Evolutionary conservation across 805 yeast species (phyloP), one percentile per base, ranked within the genome.

Genomic region (Huiozyma naganishii): DNA sequence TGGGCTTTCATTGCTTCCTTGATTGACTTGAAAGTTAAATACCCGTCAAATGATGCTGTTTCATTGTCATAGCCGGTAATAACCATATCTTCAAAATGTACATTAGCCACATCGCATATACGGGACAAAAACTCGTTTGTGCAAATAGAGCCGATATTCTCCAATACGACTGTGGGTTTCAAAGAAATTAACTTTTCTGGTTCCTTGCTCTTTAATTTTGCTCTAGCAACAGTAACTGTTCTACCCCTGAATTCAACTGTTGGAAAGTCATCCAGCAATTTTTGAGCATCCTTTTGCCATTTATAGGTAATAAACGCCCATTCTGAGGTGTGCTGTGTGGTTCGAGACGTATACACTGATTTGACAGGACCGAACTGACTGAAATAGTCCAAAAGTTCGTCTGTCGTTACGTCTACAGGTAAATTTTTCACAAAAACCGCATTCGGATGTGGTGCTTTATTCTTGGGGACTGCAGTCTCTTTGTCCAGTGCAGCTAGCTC

Each of bases 271-370:
- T 59, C 50, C 13, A 73, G 66, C 9, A 73, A 69, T 5, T 52
- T 47, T 27, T 52, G 50, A 1, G 72, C 69, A 39, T 61, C 67
- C 7, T 52, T 45, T 27, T 61, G 59, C 30, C 58, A 59, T 45
- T 66, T 68, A 51, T 65, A 72, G 12, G 70, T 70, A 2, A 72
- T 61, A 48, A 70, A 71, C 6, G 70, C 71, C 65, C 66, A 62
- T 23, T 52, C 44, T 6, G 66, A 52, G 10, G 53, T 51, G 36
- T 51, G 50, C 39, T 46, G 52, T 6, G 45, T 30, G 10, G 54
- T 61, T 9, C 57, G 53, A 7, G 65, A 58, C 10, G 61, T 50
- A 43, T 53, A 65, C 2, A 65, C 61, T 6, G 68, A 64, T 41
- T 60, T 58, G 1, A 64, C 51, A 7, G 66, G 63, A 1, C 69